A percentile compares a stretch with the other conserved stretches of the same genome.
phyloP scores from a whole-genome alignment of 2,329 filamentous ascomycete species.

The Elsinoe fawcettii region DNA sequence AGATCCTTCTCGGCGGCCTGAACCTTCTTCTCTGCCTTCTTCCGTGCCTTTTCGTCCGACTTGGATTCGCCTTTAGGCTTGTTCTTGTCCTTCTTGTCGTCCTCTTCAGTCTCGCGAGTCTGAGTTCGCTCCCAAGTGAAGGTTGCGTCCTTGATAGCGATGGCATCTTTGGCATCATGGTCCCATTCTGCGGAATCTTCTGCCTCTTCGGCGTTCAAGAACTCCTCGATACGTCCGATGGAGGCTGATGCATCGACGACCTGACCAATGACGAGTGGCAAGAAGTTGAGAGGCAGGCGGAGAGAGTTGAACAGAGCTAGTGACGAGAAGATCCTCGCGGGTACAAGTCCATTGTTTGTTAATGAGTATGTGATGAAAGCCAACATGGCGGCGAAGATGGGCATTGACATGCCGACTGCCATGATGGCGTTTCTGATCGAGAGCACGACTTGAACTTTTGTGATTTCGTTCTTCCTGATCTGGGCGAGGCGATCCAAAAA shows the following conservation, averaged over 20 bases:
- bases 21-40: slow-evolving; percentile 32
- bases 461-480: slow-evolving; percentile 69
- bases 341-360: slow-evolving; percentile 58
- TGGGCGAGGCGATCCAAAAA: slow-evolving; percentile 70
- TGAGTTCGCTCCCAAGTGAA: slow-evolving; percentile 79
- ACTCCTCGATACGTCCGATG: slow-evolving; percentile 77
- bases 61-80: slow-evolving; percentile 41
- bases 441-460: slow-evolving; percentile 73
- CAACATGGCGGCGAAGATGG: slow-evolving; percentile 91
- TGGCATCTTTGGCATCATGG: slow-evolving; percentile 44
- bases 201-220: slow-evolving; percentile 76
- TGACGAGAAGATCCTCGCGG: slow-evolving; percentile 83
- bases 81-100: slow-evolving; percentile 30
- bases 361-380: slow-evolving; percentile 74
- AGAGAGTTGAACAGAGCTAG: slow-evolving; percentile 89
- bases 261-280: slow-evolving; percentile 82
- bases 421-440: slow-evolving; percentile 79
- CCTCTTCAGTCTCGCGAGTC: slow-evolving; percentile 42
- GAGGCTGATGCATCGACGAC: slow-evolving; percentile 85
- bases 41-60: slow-evolving; percentile 35
- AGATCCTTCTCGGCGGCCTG: slow-evolving; percentile 26
- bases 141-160: slow-evolving; percentile 62
- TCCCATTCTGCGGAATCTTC: slow-evolving; percentile 60
- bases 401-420: slow-evolving; percentile 74
- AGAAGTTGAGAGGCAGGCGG: slow-evolving; percentile 78